These are phyloP conservation scores for Globisporangium alternatum DNA, from an alignment of 352 stramenopile species.

Conservation along the genomic window DNA sequence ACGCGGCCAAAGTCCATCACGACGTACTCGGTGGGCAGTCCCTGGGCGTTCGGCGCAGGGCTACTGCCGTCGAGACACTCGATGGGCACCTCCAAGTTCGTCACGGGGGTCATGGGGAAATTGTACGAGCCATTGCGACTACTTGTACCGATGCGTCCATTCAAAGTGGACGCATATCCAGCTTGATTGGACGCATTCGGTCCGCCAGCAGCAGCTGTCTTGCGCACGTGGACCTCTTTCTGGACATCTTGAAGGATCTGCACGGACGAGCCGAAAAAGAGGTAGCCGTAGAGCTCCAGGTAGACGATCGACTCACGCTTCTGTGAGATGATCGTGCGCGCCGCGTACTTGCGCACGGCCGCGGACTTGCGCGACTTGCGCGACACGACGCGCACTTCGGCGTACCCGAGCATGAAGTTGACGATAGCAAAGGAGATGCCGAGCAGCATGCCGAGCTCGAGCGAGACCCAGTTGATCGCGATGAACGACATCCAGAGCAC, in stretches of 20 bases:
- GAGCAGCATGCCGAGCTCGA: slow-evolving; percentile 95
- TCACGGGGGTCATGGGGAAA: slow-evolving; percentile 52
- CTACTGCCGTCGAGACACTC: slow-evolving; percentile 77
- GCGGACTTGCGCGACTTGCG: slow-evolving; percentile 53
- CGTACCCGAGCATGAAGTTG: slow-evolving; percentile 83
- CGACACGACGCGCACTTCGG: slow-evolving; percentile 67
- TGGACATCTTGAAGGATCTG: slow-evolving; percentile 83
- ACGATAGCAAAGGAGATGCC: slow-evolving; percentile 89
- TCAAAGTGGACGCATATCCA: neutral
- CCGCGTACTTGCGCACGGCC: slow-evolving; percentile 66
- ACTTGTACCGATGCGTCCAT: neutral
- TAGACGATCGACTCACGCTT: slow-evolving; percentile 76
- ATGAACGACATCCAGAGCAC: slow-evolving; percentile 93
- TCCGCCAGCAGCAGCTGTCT: slow-evolving; percentile 16
- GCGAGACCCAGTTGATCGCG: slow-evolving; percentile 91
- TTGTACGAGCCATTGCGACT: slow-evolving; percentile 16
- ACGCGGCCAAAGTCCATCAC: slow-evolving; percentile 88
- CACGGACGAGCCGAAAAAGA: slow-evolving; percentile 86
- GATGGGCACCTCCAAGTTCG: slow-evolving; percentile 51
- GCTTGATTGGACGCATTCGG: neutral
- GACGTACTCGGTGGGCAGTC: slow-evolving; percentile 77
- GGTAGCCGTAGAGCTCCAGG: slow-evolving; percentile 77
- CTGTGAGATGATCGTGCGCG: slow-evolving; percentile 53
- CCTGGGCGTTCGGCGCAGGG: slow-evolving; percentile 35
- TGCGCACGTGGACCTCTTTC: slow-evolving; percentile 63